These are phyloP conservation scores for Macroventuria anomochaeta DNA, from an alignment of 2,329 filamentous ascomycete genomes.

Conservation along the genomic window DNA sequence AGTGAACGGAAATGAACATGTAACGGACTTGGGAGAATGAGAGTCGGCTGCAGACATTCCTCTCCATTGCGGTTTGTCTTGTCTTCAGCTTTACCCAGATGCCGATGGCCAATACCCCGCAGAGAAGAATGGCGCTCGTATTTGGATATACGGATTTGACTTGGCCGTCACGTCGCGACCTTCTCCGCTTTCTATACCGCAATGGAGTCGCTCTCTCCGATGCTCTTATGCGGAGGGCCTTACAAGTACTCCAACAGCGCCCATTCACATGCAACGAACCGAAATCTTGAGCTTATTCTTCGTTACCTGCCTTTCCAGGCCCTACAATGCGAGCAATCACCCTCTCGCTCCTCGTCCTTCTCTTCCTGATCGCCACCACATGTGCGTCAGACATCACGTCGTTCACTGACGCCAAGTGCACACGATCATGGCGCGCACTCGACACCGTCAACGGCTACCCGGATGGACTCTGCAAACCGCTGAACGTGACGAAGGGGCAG, in stretches of 20 bases:
- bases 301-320: not conserved
- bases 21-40: too few relatives aligned
- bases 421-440: conserved; percentile 18
- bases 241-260: not conserved
- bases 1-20: too few relatives aligned
- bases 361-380: not conserved
- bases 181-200: not conserved
- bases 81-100: not conserved
- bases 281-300: not conserved
- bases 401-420: conserved; percentile 22
- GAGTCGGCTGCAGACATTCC: too few relatives aligned
- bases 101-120: not conserved
- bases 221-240: not conserved
- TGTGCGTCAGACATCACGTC: conserved; percentile 22
- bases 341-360: not conserved
- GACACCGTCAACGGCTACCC: conserved; percentile 27
- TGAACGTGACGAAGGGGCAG: conserved; percentile 19
- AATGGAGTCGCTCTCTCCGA: not conserved
- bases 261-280: not conserved
- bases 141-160: not conserved
- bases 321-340: not conserved
- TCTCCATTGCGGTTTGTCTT: too few relatives aligned
- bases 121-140: not conserved
- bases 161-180: not conserved
- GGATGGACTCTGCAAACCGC: conserved; percentile 23